Percentiles rank a stretch among this genome's conserved stretches.
Evolutionary conservation across 2,329 filamentous ascomycete genomes (phyloP).

Genomic region (Aureobasidium sp.): DNA sequence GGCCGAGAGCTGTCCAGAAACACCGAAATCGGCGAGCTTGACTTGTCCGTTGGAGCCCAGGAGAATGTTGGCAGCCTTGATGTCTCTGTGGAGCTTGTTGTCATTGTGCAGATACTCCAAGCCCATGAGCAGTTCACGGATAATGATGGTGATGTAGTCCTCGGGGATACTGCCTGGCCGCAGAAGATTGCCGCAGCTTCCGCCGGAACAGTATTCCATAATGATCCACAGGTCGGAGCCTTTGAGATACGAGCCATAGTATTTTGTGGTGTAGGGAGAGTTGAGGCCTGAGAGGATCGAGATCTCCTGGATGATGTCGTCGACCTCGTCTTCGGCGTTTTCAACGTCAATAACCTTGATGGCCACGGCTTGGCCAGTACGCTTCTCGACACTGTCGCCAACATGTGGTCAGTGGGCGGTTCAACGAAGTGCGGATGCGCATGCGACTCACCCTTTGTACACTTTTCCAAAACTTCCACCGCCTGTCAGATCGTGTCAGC

Average conservation of each 20-base stretch:
- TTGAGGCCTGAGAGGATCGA: slow-evolving; percentile 93
- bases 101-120: slow-evolving; percentile 90
- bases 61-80: slow-evolving; percentile 94
- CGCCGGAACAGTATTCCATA: slow-evolving; percentile 98
- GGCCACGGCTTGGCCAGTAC: slow-evolving; percentile 85
- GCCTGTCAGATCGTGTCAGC: slow-evolving; percentile 44
- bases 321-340: slow-evolving; percentile 97
- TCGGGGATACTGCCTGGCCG: slow-evolving; percentile 87
- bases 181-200: slow-evolving; percentile 92
- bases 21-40: slow-evolving; percentile 94
- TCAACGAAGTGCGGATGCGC: neutral
- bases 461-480: slow-evolving; percentile 98
- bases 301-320: slow-evolving; percentile 98
- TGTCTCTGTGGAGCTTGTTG: slow-evolving; percentile 92
- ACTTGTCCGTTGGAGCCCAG: slow-evolving; percentile 88
- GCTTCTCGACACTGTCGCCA: slow-evolving; percentile 69
- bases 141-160: slow-evolving; percentile 94
- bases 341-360: slow-evolving; percentile 99
- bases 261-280: slow-evolving; percentile 94
- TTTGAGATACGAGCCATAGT: slow-evolving; percentile 94
- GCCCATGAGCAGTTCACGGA: slow-evolving; percentile 81
- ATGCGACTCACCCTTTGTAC: slow-evolving; percentile 73
- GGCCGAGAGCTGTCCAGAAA: slow-evolving; percentile 89
- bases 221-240: slow-evolving; percentile 98
- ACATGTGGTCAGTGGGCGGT: slow-evolving; percentile 11